Evolutionary conservation across 768 basidiomycete species (phyloP), one percentile per base, ranked within the genome.

Genomic region (Trametes elegans): DNA sequence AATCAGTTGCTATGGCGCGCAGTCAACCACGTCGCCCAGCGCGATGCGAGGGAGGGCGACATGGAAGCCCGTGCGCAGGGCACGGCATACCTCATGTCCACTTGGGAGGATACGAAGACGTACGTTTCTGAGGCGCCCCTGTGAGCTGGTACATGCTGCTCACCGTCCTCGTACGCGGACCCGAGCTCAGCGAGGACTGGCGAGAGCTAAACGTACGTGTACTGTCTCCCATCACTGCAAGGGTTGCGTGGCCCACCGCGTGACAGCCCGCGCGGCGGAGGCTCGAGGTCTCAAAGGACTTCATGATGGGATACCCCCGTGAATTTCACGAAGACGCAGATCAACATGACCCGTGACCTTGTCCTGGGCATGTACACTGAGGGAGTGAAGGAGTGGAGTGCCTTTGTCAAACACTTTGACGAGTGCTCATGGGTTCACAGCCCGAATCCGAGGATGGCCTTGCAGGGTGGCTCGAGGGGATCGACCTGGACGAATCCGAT

Each of bases 1-100:
- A 77, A 76, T 54, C 77, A 78, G 63, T 65, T 87, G 67, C 73
- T 84, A 69, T 79, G 82, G 58, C 79, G 85, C 16, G 80, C 84
- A 0, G 78, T 83, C 5, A 79, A 79, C 34, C 51, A 52, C 10
- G 51, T 42, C 13, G 41, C 42, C 4, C 51, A 44, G 24, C 76
- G 79, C 45, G 73, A 75, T 9, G 70, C 72, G 3, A 72, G 72
- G 1, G 57, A 68, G 65, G 59, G 52, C 2, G 40, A 51, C 23
- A 42, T 51, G 50, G 31, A 51, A 16, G 40, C 50, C 23, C 50
- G 50, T 24, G 50, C 40, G 3, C 40, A 84, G 58, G 86, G 83
- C 0, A 73, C 81, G 28, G 82, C 84, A 0, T 82, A 82, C 58
- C 62, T 87, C 53, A 77, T 71, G 60, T 83, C 80, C 35, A 81